Base-by-base conservation (phyloP, 140 eudicot species). In the Cichorium intybus region DNA sequence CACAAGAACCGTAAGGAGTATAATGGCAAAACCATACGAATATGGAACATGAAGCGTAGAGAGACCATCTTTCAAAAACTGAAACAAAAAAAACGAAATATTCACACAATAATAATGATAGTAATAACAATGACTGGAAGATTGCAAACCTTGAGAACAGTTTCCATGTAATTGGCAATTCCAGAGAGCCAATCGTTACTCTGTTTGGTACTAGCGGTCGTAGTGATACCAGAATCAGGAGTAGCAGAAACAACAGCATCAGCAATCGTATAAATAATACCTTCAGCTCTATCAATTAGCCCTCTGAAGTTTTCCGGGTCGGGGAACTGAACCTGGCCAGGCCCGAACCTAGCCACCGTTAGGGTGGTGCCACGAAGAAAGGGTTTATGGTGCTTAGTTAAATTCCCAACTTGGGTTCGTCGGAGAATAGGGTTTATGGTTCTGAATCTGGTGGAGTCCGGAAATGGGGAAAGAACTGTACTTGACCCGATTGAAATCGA, bases 141-240 rank as follows among this genome's bases (percentile, higher is more conserved):
- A 20, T 10, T 6, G 34, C 87, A 35, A 53, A 90, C 97, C 97
- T 90, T 90, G 31, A 90, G 77, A 77, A 90, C 88, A 79, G 80
- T 56, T 72, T 90, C 97, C 97, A 90, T 90, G 35, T 77, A 85
- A 80, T 69, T 84, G 6, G 82, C 57, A 59, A 90, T 90, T 68
- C 97, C 96, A 68, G 97, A 87, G 1, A 90, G 75, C 97, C 97
- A 90, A 82, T 90, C 97, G 66, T 67, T 72, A 72, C 68, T 82
- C 81, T 85, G 85, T 77, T 88, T 85, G 0, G 78, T 50, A 18
- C 60, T 29, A 14, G 67, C 53, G 34, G 48, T 77, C 15, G 73
- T 73, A 20, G 67, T 24, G 46, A 59, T 37, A 41, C 60, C 75
- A 47, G 81, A n/a, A 45, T 81, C 89, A 52, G 79, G 41, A 60